Evolutionary conservation across 768 basidiomycete genomes (phyloP).

Genomic region (Mycena venus): DNA sequence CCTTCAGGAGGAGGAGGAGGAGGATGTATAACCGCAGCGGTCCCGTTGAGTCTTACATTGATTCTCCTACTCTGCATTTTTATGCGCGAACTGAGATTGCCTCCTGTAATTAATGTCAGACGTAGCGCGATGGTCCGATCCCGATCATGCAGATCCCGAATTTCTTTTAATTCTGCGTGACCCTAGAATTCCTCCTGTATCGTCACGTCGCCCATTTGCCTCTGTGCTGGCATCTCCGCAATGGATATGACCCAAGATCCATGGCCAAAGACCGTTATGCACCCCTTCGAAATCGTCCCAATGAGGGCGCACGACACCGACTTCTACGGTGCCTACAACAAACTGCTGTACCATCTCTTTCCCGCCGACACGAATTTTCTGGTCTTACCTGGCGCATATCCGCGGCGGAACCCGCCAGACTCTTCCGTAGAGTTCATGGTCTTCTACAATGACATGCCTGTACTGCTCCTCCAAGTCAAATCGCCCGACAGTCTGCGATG

Average conservation of each 20-base stretch:
- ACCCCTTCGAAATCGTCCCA: neutral
- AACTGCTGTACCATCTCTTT: conserved; percentile 51
- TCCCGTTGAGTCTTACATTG: no score
- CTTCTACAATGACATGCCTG: conserved; percentile 42
- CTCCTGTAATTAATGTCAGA: no score
- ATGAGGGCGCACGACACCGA: neutral
- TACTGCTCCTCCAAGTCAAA: conserved; percentile 48
- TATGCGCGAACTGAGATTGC: no score
- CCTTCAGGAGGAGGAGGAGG: no score
- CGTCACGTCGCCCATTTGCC: neutral
- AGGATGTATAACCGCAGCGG: no score
- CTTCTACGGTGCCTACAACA: conserved; percentile 47
- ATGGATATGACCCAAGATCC: neutral
- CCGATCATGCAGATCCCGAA: neutral
- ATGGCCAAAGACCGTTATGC: conserved; percentile 12
- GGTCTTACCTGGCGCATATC: conserved; percentile 44
- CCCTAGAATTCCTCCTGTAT: neutral
- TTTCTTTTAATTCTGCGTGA: neutral
- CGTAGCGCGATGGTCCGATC: no score
- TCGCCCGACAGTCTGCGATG: conserved; percentile 33
- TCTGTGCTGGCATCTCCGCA: neutral
- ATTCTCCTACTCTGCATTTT: no score
- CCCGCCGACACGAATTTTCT: conserved; percentile 48
- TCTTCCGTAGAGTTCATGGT: conserved; percentile 38
- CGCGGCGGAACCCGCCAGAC: conserved; percentile 22